Percentiles rank a stretch among this genome's conserved stretches.
These are phyloP conservation scores for Trichophyton benhamiae DNA, from an alignment of 2,329 filamentous ascomycete genomes.

Conservation along the genomic window DNA sequence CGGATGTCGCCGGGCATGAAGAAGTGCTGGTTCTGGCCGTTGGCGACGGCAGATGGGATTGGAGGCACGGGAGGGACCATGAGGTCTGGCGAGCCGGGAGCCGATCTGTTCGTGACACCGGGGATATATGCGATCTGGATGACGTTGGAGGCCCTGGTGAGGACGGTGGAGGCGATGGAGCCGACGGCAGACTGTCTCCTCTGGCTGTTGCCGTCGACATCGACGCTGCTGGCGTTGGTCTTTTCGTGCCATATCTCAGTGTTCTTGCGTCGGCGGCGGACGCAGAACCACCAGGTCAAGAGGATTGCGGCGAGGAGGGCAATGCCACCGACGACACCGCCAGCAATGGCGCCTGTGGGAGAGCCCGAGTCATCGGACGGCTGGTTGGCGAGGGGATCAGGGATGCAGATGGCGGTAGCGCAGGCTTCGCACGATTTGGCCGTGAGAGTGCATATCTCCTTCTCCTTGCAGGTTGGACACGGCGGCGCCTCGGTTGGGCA, in stretches of 20 bases:
- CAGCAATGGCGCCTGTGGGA: conserved; percentile 75
- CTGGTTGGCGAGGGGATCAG: conserved; percentile 18
- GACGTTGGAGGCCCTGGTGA: conserved; percentile 93
- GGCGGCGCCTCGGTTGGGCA: conserved; percentile 43
- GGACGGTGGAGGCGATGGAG: conserved; percentile 87
- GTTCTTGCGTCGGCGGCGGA: conserved; percentile 59
- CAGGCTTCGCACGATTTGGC: conserved; percentile 49
- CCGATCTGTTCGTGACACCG: conserved; percentile 84
- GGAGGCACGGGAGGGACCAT: conserved; percentile 88
- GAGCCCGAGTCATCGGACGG: conserved; percentile 35
- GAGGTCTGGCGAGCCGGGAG: conserved; percentile 65
- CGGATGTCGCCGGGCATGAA: conserved; percentile 84
- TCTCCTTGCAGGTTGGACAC: conserved; percentile 47
- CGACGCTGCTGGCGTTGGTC: conserved; percentile 30
- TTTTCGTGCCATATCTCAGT: conserved; percentile 47
- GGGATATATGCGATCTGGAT: conserved; percentile 99
- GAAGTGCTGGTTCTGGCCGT: conserved; percentile 57
- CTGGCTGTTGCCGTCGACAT: conserved; percentile 44
- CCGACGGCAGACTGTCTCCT: conserved; percentile 68
- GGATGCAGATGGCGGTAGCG: conserved; percentile 43
- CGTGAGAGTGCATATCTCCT: conserved; percentile 48
- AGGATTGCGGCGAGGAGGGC: conserved; percentile 59
- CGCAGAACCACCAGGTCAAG: conserved; percentile 78
- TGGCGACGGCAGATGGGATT: conserved; percentile 53
- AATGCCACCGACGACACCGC: conserved; percentile 78